phyloP scores from a whole-genome alignment of 1,139 yeast species.

The Hanseniaspora sp. region DNA sequence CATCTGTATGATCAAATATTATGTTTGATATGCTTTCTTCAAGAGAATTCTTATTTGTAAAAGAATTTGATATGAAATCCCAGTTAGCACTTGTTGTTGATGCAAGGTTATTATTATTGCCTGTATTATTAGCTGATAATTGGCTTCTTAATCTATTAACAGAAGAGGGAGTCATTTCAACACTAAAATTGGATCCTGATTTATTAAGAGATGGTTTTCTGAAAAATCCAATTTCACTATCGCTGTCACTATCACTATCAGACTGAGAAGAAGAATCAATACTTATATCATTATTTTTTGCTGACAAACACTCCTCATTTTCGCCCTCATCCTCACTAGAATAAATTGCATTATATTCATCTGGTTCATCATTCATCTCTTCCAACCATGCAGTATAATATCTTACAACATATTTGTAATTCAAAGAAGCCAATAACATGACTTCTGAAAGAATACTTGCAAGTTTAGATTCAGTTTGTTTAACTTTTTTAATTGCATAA shows the following conservation, averaged over 20 bases:
- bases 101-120: conserved; percentile 5
- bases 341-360: conserved; percentile 32
- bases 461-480: conserved; percentile 68
- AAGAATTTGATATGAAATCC: conserved; percentile 60
- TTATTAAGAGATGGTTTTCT: conserved; percentile 6
- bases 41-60: conserved; percentile 36
- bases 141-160: not conserved
- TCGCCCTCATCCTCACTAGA: conserved; percentile 26
- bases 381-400: conserved; percentile 98
- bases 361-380: conserved; percentile 37
- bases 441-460: conserved; percentile 83
- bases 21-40: conserved; percentile 49
- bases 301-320: conserved; percentile 13
- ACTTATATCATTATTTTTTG: conserved; percentile 16
- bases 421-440: conserved; percentile 75
- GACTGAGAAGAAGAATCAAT: conserved; percentile 10
- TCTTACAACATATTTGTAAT: conserved; percentile 90
- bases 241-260: conserved; percentile 20
- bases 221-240: conserved; percentile 19
- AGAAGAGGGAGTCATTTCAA: not conserved
- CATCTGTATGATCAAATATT: conserved; percentile 29
- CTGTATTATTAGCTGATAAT: not conserved
- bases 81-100: conserved; percentile 26
- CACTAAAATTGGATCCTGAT: not conserved
- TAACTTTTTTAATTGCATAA: conserved; percentile 86